Evolutionary conservation across 2,329 filamentous ascomycete species (phyloP).

Genomic region (Bretziella fagacearum): DNA sequence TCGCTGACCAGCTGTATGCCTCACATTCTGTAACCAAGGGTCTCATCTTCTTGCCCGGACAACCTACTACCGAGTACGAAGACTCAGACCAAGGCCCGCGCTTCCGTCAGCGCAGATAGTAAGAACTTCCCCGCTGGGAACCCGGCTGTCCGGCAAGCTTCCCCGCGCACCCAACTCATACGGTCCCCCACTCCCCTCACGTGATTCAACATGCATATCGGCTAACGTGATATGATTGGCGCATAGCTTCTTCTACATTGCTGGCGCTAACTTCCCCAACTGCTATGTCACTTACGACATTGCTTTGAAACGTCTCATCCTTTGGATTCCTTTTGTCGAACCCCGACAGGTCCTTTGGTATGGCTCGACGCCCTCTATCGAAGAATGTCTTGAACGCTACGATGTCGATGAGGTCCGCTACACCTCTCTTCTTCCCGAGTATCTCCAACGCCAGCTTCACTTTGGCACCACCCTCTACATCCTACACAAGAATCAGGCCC

Average conservation of each 20-base stretch:
- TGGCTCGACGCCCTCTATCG: constrained; percentile 40
- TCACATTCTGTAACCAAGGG: constrained; percentile 27
- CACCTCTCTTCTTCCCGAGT: constrained; percentile 33
- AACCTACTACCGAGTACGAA: constrained; percentile 33
- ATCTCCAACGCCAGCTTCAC: constrained; percentile 26
- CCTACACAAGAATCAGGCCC: constrained; percentile 31
- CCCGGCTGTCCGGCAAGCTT: too few relatives aligned
- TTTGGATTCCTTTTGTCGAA: constrained; percentile 58
- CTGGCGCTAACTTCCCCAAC: constrained; percentile 36
- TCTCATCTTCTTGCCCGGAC: constrained; percentile 39
- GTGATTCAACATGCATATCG: not conserved
- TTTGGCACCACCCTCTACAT: constrained; percentile 23
- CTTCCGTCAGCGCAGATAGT: constrained; percentile 44
- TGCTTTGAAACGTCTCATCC: constrained; percentile 41
- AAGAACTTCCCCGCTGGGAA: constrained; percentile 21
- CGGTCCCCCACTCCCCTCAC: not conserved
- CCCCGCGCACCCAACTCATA: not conserved
- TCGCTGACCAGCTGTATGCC: constrained; percentile 29
- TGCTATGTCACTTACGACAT: constrained; percentile 42
- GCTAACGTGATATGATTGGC: not conserved
- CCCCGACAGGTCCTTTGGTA: constrained; percentile 45
- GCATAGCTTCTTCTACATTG: constrained; percentile 40
- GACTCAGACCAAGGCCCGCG: constrained; percentile 40
- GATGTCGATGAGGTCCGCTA: constrained; percentile 58
- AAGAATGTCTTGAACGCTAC: constrained; percentile 43